Percentiles rank a stretch among this genome's conserved stretches.
Evolutionary conservation across 179 eudicot genomes (phyloP).

Genomic region (Beta corolliflora): DNA sequence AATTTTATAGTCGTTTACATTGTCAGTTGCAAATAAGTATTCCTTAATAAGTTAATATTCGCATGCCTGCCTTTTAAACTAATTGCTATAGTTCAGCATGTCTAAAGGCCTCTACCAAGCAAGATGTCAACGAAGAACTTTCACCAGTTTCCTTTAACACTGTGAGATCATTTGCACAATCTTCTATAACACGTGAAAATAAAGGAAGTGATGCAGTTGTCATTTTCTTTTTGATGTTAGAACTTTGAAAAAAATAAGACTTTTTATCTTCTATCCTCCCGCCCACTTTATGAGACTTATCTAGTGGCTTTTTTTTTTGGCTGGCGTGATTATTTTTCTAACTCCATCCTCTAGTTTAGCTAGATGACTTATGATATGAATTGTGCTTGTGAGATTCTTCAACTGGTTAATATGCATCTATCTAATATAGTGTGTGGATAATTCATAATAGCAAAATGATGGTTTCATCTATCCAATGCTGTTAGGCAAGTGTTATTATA

Average conservation of each 20-base stretch:
- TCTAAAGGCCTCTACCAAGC: slow-evolving; percentile 3
- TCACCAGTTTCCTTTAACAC: neutral
- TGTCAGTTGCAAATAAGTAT: neutral
- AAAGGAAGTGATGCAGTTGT: slow-evolving; percentile 5
- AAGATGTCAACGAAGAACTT: slow-evolving; percentile 4
- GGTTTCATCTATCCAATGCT: too few relatives aligned
- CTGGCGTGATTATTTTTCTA: neutral
- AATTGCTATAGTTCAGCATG: neutral
- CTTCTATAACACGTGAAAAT: neutral
- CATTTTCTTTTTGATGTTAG: neutral
- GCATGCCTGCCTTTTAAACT: neutral
- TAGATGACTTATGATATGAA: slow-evolving; percentile 4
- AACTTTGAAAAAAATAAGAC: neutral
- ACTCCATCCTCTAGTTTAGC: neutral
- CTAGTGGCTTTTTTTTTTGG: neutral
- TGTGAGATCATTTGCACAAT: too few relatives aligned
- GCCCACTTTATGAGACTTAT: neutral
- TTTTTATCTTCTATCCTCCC: neutral
- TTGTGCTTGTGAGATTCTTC: neutral
- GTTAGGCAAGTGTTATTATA: too few relatives aligned
- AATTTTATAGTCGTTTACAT: neutral
- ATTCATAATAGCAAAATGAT: too few relatives aligned
- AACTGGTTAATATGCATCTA: neutral
- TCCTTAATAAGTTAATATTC: neutral
- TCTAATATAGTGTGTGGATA: neutral